Evolutionary conservation across 805 yeast genomes (phyloP).

Genomic region (Kodamaea hsintzibuensis): DNA sequence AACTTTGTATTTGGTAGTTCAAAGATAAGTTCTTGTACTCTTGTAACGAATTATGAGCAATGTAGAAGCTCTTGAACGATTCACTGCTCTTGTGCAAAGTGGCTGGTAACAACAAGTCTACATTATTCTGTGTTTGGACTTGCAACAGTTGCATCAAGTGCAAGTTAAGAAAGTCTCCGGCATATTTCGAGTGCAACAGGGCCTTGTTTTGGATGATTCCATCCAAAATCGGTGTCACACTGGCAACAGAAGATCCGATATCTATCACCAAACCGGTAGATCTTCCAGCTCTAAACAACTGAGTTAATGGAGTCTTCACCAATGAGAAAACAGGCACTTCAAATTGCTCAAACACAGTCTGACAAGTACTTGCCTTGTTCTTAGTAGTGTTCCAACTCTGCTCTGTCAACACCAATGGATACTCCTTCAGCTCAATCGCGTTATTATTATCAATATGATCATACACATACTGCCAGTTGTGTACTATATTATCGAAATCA

Average conservation of each 20-base stretch:
- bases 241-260: slow-evolving; percentile 67
- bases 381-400: slow-evolving; percentile 69
- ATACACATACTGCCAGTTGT: slow-evolving; percentile 69
- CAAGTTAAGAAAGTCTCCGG: slow-evolving; percentile 80
- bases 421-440: slow-evolving; percentile 54
- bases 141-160: slow-evolving; percentile 54
- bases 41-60: slow-evolving; percentile 33
- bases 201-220: slow-evolving; percentile 72
- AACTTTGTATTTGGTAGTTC: slow-evolving; percentile 33
- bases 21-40: slow-evolving; percentile 32
- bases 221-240: slow-evolving; percentile 76
- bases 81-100: slow-evolving; percentile 19
- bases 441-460: slow-evolving; percentile 43
- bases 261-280: slow-evolving; percentile 80
- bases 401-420: slow-evolving; percentile 65
- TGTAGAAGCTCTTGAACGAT: slow-evolving; percentile 39
- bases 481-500: slow-evolving; percentile 69
- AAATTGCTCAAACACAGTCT: slow-evolving; percentile 72
- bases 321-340: slow-evolving; percentile 77
- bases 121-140: slow-evolving; percentile 30
- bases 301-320: slow-evolving; percentile 74
- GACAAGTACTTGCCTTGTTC: slow-evolving; percentile 57
- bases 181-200: slow-evolving; percentile 65
- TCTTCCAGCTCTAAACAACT: slow-evolving; percentile 74
- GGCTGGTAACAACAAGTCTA: slow-evolving; percentile 24